Evolutionary conservation across 768 basidiomycete genomes (phyloP).

Genomic region (Leccinum disarticulatum): DNA sequence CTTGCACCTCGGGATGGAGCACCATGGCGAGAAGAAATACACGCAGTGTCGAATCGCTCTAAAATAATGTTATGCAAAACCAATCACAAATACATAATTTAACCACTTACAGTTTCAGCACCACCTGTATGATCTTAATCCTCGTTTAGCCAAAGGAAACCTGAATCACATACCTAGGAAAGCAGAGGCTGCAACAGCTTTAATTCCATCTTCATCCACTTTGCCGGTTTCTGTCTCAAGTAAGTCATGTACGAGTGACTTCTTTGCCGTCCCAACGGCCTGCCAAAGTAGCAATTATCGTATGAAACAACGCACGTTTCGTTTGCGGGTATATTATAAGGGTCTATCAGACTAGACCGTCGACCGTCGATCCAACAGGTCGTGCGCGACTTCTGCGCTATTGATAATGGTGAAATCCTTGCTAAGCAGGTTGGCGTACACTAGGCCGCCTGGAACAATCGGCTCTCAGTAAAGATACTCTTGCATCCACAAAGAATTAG

Average conservation of each 20-base stretch:
- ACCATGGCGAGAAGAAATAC: constrained; percentile 37
- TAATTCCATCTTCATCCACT: constrained; percentile 15
- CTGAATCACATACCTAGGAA: constrained; percentile 20
- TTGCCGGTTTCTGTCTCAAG: neutral
- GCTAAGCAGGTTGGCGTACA: constrained; percentile 29
- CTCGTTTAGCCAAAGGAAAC: neutral
- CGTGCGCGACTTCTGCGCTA: constrained; percentile 20
- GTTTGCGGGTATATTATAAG: constrained; percentile 13
- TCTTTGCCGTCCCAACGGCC: constrained; percentile 20
- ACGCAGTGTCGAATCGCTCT: constrained; percentile 18
- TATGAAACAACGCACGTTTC: constrained; percentile 15
- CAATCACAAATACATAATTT: neutral
- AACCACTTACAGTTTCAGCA: constrained; percentile 25
- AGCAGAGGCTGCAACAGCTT: constrained; percentile 22
- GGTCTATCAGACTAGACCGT: constrained; percentile 30
- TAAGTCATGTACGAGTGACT: constrained; percentile 25
- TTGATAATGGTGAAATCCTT: constrained; percentile 31
- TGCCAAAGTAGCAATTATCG: neutral
- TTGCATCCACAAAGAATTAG: neutral
- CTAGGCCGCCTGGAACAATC: constrained; percentile 18
- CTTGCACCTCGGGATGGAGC: constrained; percentile 32
- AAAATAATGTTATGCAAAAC: neutral
- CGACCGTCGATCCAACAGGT: constrained; percentile 29
- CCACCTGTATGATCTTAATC: constrained; percentile 19
- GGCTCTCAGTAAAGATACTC: neutral